A percentile compares a stretch with the other conserved stretches of the same genome.
Evolutionary conservation across 2,329 filamentous ascomycete genomes (phyloP).

Genomic region (Sporothrix luriei): DNA sequence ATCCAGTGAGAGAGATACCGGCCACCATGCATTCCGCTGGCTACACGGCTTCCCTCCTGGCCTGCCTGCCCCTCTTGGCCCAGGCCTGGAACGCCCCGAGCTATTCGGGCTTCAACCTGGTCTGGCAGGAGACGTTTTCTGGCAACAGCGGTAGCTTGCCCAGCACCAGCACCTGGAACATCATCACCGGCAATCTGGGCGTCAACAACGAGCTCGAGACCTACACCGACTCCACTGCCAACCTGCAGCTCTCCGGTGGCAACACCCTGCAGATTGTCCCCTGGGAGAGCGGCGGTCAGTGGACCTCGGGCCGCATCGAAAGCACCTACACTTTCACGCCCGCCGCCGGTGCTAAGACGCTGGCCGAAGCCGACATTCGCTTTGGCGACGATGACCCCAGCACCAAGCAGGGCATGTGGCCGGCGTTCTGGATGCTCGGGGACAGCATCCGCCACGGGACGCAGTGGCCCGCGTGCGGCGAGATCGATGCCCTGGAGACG

Average conservation of each 20-base stretch:
- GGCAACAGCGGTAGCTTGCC: slow-evolving; percentile 47
- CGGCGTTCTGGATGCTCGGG: slow-evolving; percentile 59
- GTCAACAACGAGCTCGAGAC: slow-evolving; percentile 55
- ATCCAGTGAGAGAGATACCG: neutral
- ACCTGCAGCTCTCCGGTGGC: slow-evolving; percentile 56
- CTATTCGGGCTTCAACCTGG: slow-evolving; percentile 47
- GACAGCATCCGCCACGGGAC: slow-evolving; percentile 49
- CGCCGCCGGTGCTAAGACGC: slow-evolving; percentile 47
- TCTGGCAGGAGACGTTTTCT: slow-evolving; percentile 53
- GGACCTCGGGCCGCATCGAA: slow-evolving; percentile 59
- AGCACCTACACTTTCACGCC: slow-evolving; percentile 51
- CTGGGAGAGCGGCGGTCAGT: slow-evolving; percentile 42
- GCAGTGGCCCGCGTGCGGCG: slow-evolving; percentile 54
- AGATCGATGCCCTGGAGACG: slow-evolving; percentile 58
- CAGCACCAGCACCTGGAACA: slow-evolving; percentile 50
- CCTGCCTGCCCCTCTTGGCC: slow-evolving; percentile 39
- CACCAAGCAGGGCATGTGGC: slow-evolving; percentile 57
- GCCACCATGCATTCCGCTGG: slow-evolving; percentile 25
- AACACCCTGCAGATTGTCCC: slow-evolving; percentile 57
- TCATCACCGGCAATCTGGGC: slow-evolving; percentile 48
- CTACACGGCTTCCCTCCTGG: slow-evolving; percentile 33
- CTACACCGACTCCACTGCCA: slow-evolving; percentile 50
- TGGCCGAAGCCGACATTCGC: slow-evolving; percentile 49
- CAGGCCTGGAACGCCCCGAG: slow-evolving; percentile 46
- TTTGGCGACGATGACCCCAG: slow-evolving; percentile 46